Conservation (phyloP, 305 asterid genomes). For the Fraxinus sp. region DNA sequence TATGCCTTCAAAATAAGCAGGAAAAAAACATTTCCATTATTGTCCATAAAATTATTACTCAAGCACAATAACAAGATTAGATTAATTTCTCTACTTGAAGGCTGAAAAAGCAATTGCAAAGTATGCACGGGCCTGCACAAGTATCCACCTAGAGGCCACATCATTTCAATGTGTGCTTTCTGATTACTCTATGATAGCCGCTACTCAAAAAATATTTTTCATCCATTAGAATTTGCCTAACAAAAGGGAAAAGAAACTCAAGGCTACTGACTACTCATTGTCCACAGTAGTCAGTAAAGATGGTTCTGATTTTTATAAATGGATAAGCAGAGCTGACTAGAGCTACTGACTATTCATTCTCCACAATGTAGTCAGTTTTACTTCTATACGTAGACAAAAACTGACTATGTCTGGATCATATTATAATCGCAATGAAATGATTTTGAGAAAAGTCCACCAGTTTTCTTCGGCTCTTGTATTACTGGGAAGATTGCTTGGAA, state of each 20-base stretch:
- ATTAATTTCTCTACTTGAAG: neutral
- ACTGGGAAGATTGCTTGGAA: neutral
- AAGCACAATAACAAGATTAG: neutral
- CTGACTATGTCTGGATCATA: neutral
- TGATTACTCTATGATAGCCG: neutral
- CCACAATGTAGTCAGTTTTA: neutral
- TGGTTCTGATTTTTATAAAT: neutral
- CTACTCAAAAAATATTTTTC: neutral
- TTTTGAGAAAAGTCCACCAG: neutral
- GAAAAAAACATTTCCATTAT: constrained; percentile 14
- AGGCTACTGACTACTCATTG: neutral
- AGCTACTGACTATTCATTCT: neutral
- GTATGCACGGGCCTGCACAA: neutral
- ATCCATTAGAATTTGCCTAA: neutral
- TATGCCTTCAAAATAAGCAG: constrained; percentile 64
- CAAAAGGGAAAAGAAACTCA: neutral
- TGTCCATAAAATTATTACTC: constrained; percentile 10
- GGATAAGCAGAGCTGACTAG: neutral
- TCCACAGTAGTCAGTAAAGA: neutral
- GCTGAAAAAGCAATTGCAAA: neutral
- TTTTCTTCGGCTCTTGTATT: neutral
- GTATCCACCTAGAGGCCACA: neutral
- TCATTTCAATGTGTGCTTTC: neutral
- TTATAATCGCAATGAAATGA: neutral
- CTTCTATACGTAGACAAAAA: neutral